Evolutionary conservation across 2,329 filamentous ascomycete species (phyloP).

Genomic region (Talaromyces verruculosus): DNA sequence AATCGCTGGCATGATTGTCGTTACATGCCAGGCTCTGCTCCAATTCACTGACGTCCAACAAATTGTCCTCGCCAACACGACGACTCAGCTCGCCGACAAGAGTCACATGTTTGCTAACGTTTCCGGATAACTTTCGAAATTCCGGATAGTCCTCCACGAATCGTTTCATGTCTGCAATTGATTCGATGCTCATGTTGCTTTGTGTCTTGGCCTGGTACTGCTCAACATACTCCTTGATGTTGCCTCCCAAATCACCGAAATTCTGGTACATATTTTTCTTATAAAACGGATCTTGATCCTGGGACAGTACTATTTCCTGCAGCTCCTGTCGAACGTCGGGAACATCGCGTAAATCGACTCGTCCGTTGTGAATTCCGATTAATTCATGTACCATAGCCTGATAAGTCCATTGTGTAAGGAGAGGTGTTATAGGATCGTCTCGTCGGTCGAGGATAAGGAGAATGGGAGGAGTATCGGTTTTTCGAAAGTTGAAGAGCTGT

Average conservation of each 20-base stretch:
- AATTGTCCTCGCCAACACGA: constrained; percentile 76
- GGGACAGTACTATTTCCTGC: constrained; percentile 90
- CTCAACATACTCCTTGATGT: constrained; percentile 98
- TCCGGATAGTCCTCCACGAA: constrained; percentile 99
- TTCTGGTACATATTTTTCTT: constrained; percentile 99
- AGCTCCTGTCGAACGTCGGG: constrained; percentile 83
- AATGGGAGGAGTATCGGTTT: constrained; percentile 91
- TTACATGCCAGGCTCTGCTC: constrained; percentile 97
- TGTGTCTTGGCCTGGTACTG: constrained; percentile 99
- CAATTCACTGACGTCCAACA: constrained; percentile 95
- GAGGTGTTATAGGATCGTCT: constrained; percentile 90
- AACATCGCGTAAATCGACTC: constrained; percentile 81
- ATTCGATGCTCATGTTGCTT: constrained; percentile 92
- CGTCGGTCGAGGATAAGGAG: constrained; percentile 85
- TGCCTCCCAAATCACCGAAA: constrained; percentile 91
- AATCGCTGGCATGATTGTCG: constrained; percentile 85
- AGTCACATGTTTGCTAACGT: constrained; percentile 97
- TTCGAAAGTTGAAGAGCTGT: constrained; percentile 92
- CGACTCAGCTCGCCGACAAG: constrained; percentile 90
- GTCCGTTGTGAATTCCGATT: constrained; percentile 89
- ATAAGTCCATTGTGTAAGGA: constrained; percentile 98
- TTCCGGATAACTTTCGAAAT: constrained; percentile 93
- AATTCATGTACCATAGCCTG: constrained; percentile 99
- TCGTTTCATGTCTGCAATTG: constrained; percentile 97
- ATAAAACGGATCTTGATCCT: constrained; percentile 98